Conservation (phyloP, 139 green algal genomes). For the Parachlorella kessleri region DNA sequence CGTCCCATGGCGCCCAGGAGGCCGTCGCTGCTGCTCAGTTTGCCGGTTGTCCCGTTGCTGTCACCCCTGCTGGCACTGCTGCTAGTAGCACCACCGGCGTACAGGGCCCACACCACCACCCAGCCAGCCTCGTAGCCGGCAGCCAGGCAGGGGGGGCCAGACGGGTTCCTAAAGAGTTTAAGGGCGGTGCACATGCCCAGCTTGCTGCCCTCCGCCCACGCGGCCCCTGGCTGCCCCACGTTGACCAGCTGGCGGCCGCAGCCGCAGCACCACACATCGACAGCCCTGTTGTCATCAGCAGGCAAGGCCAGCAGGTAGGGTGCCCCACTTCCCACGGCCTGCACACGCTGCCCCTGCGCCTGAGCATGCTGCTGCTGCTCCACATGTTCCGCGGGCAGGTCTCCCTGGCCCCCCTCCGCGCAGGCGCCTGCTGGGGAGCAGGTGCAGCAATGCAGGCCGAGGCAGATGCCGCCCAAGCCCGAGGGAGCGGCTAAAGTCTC, state of each 20-base stretch:
- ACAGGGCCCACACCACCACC: constrained; percentile 50
- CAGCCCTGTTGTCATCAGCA: background rate
- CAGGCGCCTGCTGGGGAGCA: too few species aligned
- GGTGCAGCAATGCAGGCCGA: too few species aligned
- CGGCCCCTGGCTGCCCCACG: too few species aligned
- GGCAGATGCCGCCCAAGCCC: too few species aligned
- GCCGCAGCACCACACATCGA: constrained; percentile 20
- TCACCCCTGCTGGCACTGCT: too few species aligned
- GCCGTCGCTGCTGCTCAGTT: too few species aligned
- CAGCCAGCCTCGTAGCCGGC: constrained; percentile 58
- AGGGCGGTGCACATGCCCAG: constrained; percentile 53
- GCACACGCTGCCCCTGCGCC: background rate
- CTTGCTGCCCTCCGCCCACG: constrained; percentile 14
- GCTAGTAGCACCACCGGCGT: too few species aligned
- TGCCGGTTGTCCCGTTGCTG: too few species aligned
- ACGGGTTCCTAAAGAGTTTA: constrained; percentile 18
- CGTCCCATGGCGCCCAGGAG: too few species aligned
- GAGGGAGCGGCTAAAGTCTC: background rate
- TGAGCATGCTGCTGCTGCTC: background rate
- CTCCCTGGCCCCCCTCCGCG: too few species aligned
- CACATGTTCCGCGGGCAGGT: background rate
- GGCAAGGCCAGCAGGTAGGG: constrained; percentile 16
- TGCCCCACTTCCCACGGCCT: background rate
- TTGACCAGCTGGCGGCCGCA: constrained; percentile 11
- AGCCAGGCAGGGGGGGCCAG: constrained; percentile 20